These are phyloP conservation scores for Yamadazyma laniorum DNA, from an alignment of 805 yeast species.

Conservation along the genomic window DNA sequence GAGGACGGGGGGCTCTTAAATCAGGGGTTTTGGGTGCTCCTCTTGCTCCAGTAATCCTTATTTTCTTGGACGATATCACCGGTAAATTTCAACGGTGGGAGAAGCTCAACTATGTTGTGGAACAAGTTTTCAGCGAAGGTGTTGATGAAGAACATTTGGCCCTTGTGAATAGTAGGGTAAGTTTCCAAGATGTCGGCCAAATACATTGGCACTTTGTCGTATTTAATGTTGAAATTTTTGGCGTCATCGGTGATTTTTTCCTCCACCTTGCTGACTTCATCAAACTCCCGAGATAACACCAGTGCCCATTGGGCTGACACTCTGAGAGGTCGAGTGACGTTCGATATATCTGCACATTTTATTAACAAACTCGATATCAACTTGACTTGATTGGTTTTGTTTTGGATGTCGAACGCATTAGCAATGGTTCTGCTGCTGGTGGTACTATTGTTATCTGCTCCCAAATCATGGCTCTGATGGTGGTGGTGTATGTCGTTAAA, in stretches of 20 bases:
- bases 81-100: conserved; percentile 62
- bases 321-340: conserved; percentile 77
- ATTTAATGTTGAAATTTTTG: conserved; percentile 11
- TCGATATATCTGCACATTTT: conserved; percentile 94
- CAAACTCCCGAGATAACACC: conserved; percentile 73
- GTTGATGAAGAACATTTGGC: conserved; percentile 80
- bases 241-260: conserved; percentile 14
- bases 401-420: conserved; percentile 3
- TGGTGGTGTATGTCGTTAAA: conserved; percentile 17
- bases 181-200: conserved; percentile 44
- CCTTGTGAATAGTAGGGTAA: conserved; percentile 56
- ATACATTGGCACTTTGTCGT: conserved; percentile 38
- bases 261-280: conserved; percentile 60
- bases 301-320: conserved; percentile 86
- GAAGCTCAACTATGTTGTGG: conserved; percentile 53
- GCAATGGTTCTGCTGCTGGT: conserved; percentile 1
- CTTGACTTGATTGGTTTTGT: conserved; percentile 22
- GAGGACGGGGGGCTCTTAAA: no score
- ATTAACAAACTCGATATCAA: conserved; percentile 68
- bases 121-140: conserved; percentile 81
- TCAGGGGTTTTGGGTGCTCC: no score
- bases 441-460: background rate
- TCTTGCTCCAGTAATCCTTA: conserved; percentile 50
- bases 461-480: background rate
- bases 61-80: conserved; percentile 53